These are phyloP conservation scores for Kazachstania bromeliacearum DNA, from an alignment of 805 yeast genomes.

Conservation along the genomic window DNA sequence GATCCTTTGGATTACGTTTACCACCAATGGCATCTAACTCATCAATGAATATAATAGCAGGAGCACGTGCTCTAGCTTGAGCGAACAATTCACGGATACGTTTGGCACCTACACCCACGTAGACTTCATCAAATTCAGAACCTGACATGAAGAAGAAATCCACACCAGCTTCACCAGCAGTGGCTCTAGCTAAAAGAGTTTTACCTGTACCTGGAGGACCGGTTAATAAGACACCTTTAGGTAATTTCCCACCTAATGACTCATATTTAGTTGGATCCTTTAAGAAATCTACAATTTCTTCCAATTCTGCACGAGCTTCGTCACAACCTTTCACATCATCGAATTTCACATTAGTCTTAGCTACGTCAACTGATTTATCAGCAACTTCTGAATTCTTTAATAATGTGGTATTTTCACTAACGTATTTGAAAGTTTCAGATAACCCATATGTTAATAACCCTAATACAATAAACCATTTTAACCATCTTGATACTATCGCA, in stretches of 20 bases:
- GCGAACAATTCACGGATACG: conserved; percentile 88
- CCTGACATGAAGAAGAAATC: conserved; percentile 98
- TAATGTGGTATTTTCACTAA: conserved; percentile 63
- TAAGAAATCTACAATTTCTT: conserved; percentile 94
- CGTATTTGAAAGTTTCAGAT: conserved; percentile 65
- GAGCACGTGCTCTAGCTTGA: conserved; percentile 91
- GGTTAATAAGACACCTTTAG: conserved; percentile 91
- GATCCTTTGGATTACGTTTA: conserved; percentile 93
- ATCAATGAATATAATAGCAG: conserved; percentile 94
- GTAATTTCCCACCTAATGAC: conserved; percentile 92
- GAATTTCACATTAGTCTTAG: conserved; percentile 78
- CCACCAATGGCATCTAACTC: conserved; percentile 99
- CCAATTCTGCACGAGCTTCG: conserved; percentile 94
- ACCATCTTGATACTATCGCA: conserved; percentile 73
- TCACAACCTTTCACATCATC: conserved; percentile 95
- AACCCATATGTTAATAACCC: conserved; percentile 74
- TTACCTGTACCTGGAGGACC: conserved; percentile 99
- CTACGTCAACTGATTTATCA: conserved; percentile 74
- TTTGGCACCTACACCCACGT: conserved; percentile 98
- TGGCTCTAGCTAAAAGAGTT: conserved; percentile 91
- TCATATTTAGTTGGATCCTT: conserved; percentile 95
- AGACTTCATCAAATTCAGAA: conserved; percentile 94
- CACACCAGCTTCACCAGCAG: conserved; percentile 98
- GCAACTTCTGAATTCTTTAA: conserved; percentile 63
- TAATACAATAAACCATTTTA: conserved; percentile 78